Evolutionary conservation across 2,329 filamentous ascomycete genomes (phyloP), one percentile per base, ranked within the genome.

Genomic region (Ambrosiella cleistominuta): DNA sequence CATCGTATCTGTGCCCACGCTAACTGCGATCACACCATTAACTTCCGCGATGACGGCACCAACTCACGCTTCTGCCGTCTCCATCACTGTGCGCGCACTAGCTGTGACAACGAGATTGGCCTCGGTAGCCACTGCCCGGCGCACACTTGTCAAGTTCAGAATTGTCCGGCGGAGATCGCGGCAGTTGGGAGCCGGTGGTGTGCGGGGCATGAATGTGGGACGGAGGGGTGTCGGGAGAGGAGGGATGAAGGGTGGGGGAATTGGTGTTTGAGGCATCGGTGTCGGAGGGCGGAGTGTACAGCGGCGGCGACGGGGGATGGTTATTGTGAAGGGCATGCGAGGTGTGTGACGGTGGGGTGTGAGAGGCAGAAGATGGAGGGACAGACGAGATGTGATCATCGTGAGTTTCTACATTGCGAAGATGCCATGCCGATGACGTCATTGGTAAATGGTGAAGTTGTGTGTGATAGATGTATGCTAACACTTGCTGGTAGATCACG

Each of bases 191-290:
- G 40, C 5, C 19, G 60, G 2, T 65, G 63, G 45, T 67, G 64
- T 51, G 61, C 63, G 1, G 38, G 55, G 0, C 66, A 67, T 54
- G 55, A 57, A 9, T 67, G 66, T 27, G 56, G 53, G 7, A 53
- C 60, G 11, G 27, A 57, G 7, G 62, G 61, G n/a, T 67, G 66
- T 52, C 38, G 47, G 13, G 61, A 61, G n/a, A 50, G 53, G 57
- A 52, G 40, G 54, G 40, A 53, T 55, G 42, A 47, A 35, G 17
- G 58, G 54, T 7, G 56, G 51, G 61, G 42, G 13, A 7, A 17
- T 13, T 59, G 55, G 36, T 59, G 57, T 19, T n/a, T 35, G 19
- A 11, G 36, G 40, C 57, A 59, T 51, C 12, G 35, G 27, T 59
- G 57, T 38, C 19, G 42, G 15, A 15, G 7, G 36, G 39, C 40